Evolutionary conservation across 148 eudicot species (phyloP).

Genomic region (Bassia scoparia): DNA sequence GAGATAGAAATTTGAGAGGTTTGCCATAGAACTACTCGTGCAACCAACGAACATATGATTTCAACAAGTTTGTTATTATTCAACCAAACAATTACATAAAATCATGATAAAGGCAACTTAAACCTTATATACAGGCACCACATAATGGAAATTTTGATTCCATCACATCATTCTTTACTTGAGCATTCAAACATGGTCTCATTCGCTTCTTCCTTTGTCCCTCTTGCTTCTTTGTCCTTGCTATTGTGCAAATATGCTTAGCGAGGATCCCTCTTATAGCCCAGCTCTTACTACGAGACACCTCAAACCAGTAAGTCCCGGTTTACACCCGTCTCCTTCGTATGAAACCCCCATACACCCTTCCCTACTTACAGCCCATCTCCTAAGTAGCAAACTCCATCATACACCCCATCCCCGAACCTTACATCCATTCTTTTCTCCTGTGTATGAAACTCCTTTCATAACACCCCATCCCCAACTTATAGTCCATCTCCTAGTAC

Average conservation of each 20-base stretch:
- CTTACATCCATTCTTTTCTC: background rate
- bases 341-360: background rate
- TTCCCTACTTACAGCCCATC: background rate
- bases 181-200: conserved; percentile 15
- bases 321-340: background rate
- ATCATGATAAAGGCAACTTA: too few species aligned
- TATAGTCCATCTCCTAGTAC: background rate
- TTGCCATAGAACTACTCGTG: too few species aligned
- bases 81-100: too few species aligned
- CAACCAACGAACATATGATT: too few species aligned
- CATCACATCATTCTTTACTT: background rate
- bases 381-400: background rate
- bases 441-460: background rate
- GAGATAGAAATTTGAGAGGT: too few species aligned
- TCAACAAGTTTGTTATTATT: too few species aligned
- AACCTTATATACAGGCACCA: conserved; percentile 2
- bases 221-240: conserved; percentile 12
- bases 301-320: background rate
- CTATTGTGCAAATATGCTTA: background rate
- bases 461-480: background rate
- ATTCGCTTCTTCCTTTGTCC: background rate
- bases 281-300: background rate
- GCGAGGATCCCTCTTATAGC: background rate
- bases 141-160: background rate
- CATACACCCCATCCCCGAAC: conserved; percentile 1